Evolutionary conservation across 2,329 filamentous ascomycete species (phyloP), one percentile per base, ranked within the genome.

Genomic region (Ustulina deusta): DNA sequence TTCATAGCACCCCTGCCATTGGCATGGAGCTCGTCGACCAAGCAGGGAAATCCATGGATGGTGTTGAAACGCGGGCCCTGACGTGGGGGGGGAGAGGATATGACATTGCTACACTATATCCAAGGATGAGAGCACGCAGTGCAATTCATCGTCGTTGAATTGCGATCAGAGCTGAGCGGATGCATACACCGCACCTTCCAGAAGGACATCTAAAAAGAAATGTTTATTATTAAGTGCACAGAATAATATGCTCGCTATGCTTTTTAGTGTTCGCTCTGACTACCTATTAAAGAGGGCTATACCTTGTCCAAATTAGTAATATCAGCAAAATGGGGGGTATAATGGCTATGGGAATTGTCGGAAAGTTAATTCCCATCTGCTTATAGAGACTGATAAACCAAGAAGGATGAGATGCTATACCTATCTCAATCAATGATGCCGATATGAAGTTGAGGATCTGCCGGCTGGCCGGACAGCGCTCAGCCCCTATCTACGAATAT

Each of bases 41-140:
- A 46, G 48, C 61, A 59, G 46, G 55, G 61, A 38, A 64, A 56
- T 17, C 34, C 56, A 56, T 64, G 55, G 48, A 60, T 36, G 49
- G 29, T 51, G 27, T 64, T 42, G 49, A 68, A 61, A 64, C 65
- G 56, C 44, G 40, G 40, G 61, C 44, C 65, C 65, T 68, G 61
- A 51, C 60, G 54, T 63, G 42, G 29, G 15, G 6, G 29, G 25
- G 22, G 60, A 29, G 34, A 29, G 29, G 25, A 57, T 58, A 58
- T 54, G 54, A 48, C 46, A 59, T 46, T 55, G 38, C 44, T 51
- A 56, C 55, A 48, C 44, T 51, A 56, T 59, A 48, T 34, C 42
- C 55, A 44, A 64, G 60, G 60, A 29, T 56, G 44, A 49, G 52
- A 48, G 59, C 36, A 9, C 36, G 11, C 22, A 11, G 13, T 32